phyloP scores from a whole-genome alignment of 2,329 filamentous ascomycete species.

The Capronia americana region DNA sequence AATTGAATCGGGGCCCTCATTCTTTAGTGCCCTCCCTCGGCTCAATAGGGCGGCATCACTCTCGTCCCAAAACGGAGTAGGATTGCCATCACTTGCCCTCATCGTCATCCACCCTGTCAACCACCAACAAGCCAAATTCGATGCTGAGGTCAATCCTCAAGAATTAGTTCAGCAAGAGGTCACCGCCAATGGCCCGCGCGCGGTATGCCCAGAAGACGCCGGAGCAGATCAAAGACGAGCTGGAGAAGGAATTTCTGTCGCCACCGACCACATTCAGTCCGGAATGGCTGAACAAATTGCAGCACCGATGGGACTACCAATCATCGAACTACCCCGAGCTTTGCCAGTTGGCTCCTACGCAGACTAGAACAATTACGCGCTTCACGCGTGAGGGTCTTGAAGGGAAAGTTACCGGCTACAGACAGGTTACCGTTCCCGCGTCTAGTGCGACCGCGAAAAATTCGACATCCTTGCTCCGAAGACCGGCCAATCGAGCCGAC shows the following conservation, averaged over 20 bases:
- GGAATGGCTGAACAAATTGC: slow-evolving; percentile 86
- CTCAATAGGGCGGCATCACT: too few relatives aligned
- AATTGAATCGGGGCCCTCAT: too few relatives aligned
- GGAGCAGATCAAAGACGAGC: slow-evolving; percentile 64
- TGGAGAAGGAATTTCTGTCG: slow-evolving; percentile 78
- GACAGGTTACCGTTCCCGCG: slow-evolving; percentile 89
- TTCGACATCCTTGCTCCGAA: slow-evolving; percentile 84
- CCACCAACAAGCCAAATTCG: neutral
- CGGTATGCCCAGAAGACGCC: slow-evolving; percentile 19
- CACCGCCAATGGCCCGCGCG: neutral
- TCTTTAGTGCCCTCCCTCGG: too few relatives aligned
- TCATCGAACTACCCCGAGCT: slow-evolving; percentile 77
- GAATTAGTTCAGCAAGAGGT: neutral
- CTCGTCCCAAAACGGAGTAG: too few relatives aligned
- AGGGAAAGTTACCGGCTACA: slow-evolving; percentile 90
- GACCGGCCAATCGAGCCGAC: slow-evolving; percentile 83
- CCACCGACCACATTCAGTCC: slow-evolving; percentile 80
- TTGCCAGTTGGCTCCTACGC: slow-evolving; percentile 85
- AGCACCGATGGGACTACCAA: slow-evolving; percentile 85
- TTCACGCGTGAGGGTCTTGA: slow-evolving; percentile 92
- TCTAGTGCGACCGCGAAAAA: slow-evolving; percentile 92
- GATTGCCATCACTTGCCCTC: neutral
- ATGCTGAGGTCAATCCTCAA: neutral
- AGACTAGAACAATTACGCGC: slow-evolving; percentile 91
- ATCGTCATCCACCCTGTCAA: neutral